Evolutionary conservation across 805 yeast species (phyloP).

Genomic region (Yamadazyma sp.): DNA sequence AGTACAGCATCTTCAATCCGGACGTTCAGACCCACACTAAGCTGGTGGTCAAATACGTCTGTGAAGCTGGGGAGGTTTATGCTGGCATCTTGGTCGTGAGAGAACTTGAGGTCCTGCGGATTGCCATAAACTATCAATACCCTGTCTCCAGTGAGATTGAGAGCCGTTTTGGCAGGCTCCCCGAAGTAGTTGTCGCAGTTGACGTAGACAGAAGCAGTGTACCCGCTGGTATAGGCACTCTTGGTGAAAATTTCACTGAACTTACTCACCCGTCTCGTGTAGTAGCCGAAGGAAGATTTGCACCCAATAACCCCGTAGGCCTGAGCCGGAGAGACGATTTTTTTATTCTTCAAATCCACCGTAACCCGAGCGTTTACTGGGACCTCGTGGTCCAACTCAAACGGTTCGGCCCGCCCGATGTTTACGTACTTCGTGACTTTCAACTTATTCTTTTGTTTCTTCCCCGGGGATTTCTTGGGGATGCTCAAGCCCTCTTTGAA

Average conservation of each 20-base stretch:
- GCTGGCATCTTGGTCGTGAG: conserved; percentile 53
- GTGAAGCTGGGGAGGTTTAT: conserved; percentile 54
- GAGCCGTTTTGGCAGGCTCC: conserved; percentile 18
- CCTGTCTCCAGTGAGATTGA: conserved; percentile 18
- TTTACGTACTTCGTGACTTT: conserved; percentile 71
- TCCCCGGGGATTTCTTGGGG: conserved; percentile 39
- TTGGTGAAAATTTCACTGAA: conserved; percentile 72
- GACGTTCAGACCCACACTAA: conserved; percentile 53
- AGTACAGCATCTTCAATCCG: conserved; percentile 71
- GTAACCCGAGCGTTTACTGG: conserved; percentile 83
- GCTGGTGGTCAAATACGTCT: conserved; percentile 68
- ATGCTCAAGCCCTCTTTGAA: conserved; percentile 67
- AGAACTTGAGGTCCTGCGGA: conserved; percentile 52
- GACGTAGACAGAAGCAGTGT: conserved; percentile 62
- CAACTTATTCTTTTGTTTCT: conserved; percentile 47
- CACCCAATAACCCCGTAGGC: conserved; percentile 70
- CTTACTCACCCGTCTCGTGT: conserved; percentile 62
- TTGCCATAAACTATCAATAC: conserved; percentile 63
- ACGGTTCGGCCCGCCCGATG: conserved; percentile 60
- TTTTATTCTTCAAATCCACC: conserved; percentile 60
- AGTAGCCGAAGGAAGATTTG: conserved; percentile 66
- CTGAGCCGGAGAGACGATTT: conserved; percentile 66
- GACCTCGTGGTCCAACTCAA: conserved; percentile 62
- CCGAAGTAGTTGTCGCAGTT: conserved; percentile 64
- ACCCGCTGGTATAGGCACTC: conserved; percentile 62